A percentile compares a stretch with the other conserved stretches of the same genome.
Conservation (phyloP, 805 yeast species). For the Danielia oregonensis region DNA sequence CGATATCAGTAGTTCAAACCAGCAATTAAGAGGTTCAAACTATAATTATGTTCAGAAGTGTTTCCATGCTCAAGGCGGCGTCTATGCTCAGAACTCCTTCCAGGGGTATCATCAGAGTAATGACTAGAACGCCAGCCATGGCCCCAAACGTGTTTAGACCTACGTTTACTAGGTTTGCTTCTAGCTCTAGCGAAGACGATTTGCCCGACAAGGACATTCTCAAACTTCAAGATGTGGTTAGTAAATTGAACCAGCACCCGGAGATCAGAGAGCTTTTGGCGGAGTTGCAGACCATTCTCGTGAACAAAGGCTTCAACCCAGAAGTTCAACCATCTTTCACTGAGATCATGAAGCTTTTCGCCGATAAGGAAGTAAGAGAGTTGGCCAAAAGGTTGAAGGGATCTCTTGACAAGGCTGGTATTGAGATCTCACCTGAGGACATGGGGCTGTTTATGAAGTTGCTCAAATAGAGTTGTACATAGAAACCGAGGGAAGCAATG, state of each 20-base stretch:
- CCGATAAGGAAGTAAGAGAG: slow-evolving; percentile 34
- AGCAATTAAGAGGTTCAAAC: too few relatives aligned
- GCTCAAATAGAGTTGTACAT: slow-evolving; percentile 9
- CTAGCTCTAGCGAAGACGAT: neutral
- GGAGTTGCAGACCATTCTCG: slow-evolving; percentile 29
- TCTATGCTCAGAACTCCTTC: too few relatives aligned
- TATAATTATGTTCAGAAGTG: too few relatives aligned
- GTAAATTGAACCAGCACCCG: slow-evolving; percentile 22
- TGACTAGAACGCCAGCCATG: too few relatives aligned
- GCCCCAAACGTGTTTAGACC: too few relatives aligned
- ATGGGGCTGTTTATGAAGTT: slow-evolving; percentile 26
- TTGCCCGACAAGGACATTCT: slow-evolving; percentile 2
- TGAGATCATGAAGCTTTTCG: slow-evolving; percentile 33
- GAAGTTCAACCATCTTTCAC: slow-evolving; percentile 32
- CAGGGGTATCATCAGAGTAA: too few relatives aligned
- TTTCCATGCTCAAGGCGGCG: too few relatives aligned
- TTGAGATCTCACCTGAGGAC: slow-evolving; percentile 31
- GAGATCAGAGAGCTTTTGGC: slow-evolving; percentile 26
- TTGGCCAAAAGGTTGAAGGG: slow-evolving; percentile 25
- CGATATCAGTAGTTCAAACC: neutral
- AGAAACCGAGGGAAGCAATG: too few relatives aligned
- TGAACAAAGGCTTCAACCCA: slow-evolving; percentile 29
- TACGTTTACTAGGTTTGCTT: slow-evolving; percentile 1
- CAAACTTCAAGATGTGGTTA: slow-evolving; percentile 16
- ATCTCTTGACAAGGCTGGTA: slow-evolving; percentile 29